Conservation (phyloP, 306 rosid genomes). For the Quercus berberidifolia region DNA sequence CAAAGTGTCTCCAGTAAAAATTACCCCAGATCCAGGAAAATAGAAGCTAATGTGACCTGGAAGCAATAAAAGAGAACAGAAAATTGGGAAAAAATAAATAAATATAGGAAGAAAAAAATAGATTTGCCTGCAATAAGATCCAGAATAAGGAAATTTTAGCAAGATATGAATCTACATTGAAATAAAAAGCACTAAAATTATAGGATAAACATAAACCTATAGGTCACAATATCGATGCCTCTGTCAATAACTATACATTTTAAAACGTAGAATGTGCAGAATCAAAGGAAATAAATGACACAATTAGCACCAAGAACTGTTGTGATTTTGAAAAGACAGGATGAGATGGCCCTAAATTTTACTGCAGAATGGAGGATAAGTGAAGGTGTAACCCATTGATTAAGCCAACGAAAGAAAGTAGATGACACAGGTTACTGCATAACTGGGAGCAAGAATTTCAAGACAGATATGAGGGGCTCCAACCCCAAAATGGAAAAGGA, state of each 20-base stretch:
- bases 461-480: neutral
- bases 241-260: neutral
- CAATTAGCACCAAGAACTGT: neutral
- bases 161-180: neutral
- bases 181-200: neutral
- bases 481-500: neutral
- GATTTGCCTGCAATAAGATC: neutral
- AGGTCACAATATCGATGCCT: neutral
- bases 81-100: neutral
- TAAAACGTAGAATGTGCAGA: neutral
- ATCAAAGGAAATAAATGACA: neutral
- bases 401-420: neutral
- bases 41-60: slow-evolving; percentile 90
- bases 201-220: neutral
- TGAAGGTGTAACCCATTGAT: neutral
- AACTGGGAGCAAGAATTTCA: neutral
- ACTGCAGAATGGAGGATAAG: neutral
- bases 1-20: slow-evolving; percentile 83
- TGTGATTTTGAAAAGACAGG: neutral
- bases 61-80: slow-evolving; percentile 4
- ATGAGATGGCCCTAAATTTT: neutral
- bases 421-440: neutral
- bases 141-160: neutral
- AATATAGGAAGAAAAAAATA: neutral
- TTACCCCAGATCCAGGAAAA: slow-evolving; percentile 69